Evolutionary conservation across 768 basidiomycete genomes (phyloP), one percentile per base, ranked within the genome.

Genomic region (Pleurotus tuber-regium): DNA sequence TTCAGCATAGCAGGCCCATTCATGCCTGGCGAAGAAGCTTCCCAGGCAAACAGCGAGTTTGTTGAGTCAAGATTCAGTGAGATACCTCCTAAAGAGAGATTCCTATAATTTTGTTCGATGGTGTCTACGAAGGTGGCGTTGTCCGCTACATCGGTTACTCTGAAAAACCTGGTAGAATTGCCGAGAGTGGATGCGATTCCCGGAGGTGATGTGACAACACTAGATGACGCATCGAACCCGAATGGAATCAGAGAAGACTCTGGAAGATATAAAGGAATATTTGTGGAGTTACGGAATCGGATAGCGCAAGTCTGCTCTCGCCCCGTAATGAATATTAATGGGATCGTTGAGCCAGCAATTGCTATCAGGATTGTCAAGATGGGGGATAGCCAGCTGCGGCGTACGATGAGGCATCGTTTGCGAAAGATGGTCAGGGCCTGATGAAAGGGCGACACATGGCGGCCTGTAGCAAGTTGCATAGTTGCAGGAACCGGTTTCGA

Each of bases 381-480:
- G 1, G 82, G 83, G 0, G 83, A 76, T 14, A 92, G 63, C 87
- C 87, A 92, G 55, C 82, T 84, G 33, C 84, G 76, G 18, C 79
- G 77, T 1, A 79, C 70, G 43, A 91, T 77, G 19, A 89, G 67
- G 4, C 70, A 60, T 3, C 89, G 82, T 63, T 92, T 91, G 57
- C 82, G 71, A 69, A 88, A 83, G 50, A 92, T 86, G 0, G 86
- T 89, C 50, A 82, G 64, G 1, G 87, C 84, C 61, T 91, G 89
- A 18, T 67, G 68, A 54, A 85, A 69, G 4, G 84, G 80, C 2
- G 82, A 80, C 9, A 76, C 73, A 24, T 73, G 59, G 6, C 78
- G 73, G 6, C 86, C 85, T 43, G 70, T 72, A 1, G 80, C 70
- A 19, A 86, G 70, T 11, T 72, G 57, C 54, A 83, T 63, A 7